phyloP scores from a whole-genome alignment of 148 eudicot genomes.

The Agrostemma githago region DNA sequence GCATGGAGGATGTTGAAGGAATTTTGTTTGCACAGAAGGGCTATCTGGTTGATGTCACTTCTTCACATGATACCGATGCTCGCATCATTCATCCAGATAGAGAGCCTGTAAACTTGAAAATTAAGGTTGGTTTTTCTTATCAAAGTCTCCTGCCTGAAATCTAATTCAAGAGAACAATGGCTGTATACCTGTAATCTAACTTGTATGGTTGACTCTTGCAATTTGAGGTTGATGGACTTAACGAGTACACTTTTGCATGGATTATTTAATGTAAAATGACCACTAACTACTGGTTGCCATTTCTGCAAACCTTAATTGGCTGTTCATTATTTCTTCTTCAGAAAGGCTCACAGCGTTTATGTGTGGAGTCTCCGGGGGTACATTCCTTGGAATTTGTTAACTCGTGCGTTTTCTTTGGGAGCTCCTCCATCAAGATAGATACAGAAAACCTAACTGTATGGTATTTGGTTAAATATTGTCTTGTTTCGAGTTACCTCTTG shows the following conservation, averaged over 20 bases:
- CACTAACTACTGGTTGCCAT: not conserved
- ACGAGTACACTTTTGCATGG: not conserved
- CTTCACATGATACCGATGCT: constrained; percentile 85
- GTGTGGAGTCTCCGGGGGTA: constrained; percentile 79
- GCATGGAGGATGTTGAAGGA: constrained; percentile 69
- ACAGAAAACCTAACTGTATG: constrained; percentile 60
- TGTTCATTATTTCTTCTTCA: constrained; percentile 31
- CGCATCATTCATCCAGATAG: constrained; percentile 64
- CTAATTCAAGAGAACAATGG: not conserved
- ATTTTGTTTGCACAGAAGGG: constrained; percentile 73
- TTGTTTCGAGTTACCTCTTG: constrained; percentile 5
- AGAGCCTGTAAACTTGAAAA: constrained; percentile 52
- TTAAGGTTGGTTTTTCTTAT: constrained; percentile 47
- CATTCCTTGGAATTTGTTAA: constrained; percentile 80
- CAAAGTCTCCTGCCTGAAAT: constrained; percentile 4
- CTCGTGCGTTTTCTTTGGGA: constrained; percentile 87
- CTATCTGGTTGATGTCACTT: constrained; percentile 68
- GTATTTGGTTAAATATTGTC: not conserved
- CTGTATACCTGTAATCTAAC: not conserved
- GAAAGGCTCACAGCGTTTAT: constrained; percentile 78
- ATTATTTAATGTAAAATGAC: not conserved
- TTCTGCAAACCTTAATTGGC: not conserved
- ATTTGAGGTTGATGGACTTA: not conserved
- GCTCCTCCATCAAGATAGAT: constrained; percentile 58
- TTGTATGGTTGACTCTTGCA: not conserved